Evolutionary conservation across 139 green algal genomes (phyloP).

Genomic region (Coccomyxa sp.): DNA sequence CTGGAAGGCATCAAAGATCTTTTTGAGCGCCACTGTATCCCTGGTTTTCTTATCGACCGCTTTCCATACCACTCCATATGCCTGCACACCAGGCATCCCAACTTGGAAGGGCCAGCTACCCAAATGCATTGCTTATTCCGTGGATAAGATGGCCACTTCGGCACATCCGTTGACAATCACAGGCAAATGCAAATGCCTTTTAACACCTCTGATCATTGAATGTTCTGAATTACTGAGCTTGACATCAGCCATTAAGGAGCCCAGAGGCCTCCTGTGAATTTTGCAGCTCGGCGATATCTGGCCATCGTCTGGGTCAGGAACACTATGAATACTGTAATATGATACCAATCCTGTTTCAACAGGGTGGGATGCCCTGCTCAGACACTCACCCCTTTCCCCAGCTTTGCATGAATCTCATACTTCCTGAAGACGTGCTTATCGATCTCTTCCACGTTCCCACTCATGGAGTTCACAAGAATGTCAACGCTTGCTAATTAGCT

Average conservation of each 20-base stretch:
- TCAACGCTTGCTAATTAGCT: too few relatives aligned
- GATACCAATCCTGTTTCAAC: neutral
- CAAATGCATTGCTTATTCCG: neutral
- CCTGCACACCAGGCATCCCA: constrained; percentile 46
- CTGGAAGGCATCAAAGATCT: constrained; percentile 99
- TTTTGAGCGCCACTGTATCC: constrained; percentile 89
- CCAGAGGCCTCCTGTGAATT: too few relatives aligned
- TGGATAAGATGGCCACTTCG: neutral
- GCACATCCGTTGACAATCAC: neutral
- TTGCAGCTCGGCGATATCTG: too few relatives aligned
- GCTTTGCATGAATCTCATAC: constrained; percentile 89
- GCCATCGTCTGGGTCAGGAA: too few relatives aligned
- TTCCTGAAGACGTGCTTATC: constrained; percentile 91
- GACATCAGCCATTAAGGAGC: too few relatives aligned
- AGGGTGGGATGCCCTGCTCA: neutral
- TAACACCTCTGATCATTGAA: too few relatives aligned
- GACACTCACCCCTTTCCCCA: constrained; percentile 84
- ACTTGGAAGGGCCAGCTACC: neutral
- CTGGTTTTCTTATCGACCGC: constrained; percentile 85
- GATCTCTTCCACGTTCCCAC: constrained; percentile 82
- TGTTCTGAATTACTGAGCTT: too few relatives aligned
- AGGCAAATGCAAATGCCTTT: neutral
- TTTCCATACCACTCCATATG: constrained; percentile 98
- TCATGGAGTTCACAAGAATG: too few relatives aligned
- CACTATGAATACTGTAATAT: neutral